These are phyloP conservation scores for Melastoma malabathricum DNA, from an alignment of 345 rosid species.

Conservation along the genomic window DNA sequence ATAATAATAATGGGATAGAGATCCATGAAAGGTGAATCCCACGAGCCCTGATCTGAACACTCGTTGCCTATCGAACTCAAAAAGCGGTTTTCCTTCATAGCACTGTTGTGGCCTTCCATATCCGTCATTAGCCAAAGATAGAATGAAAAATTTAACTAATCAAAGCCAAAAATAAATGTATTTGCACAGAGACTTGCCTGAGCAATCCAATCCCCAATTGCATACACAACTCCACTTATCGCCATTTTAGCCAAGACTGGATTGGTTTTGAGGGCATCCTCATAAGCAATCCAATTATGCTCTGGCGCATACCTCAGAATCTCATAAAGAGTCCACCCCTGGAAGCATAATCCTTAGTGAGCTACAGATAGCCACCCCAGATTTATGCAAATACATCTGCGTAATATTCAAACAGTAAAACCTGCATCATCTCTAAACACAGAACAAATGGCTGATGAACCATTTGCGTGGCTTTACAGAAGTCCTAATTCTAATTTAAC, in stretches of 20 bases:
- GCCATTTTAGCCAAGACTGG: constrained; percentile 96
- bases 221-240: constrained; percentile 79
- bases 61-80: constrained; percentile 56
- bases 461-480: too few species aligned
- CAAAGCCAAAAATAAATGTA: background rate
- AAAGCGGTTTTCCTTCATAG: constrained; percentile 67
- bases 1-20: constrained; percentile 85
- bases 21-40: constrained; percentile 90
- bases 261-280: constrained; percentile 65
- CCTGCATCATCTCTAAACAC: background rate
- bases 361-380: too few species aligned
- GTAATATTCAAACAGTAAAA: background rate
- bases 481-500: too few species aligned
- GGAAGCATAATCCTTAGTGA: too few species aligned
- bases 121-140: background rate
- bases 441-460: too few species aligned
- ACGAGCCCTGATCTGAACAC: constrained; percentile 83
- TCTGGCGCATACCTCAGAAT: constrained; percentile 67
- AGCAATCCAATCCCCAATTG: constrained; percentile 93
- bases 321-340: constrained; percentile 97
- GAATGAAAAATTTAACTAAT: background rate
- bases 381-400: constrained; percentile 1
- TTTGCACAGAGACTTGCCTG: constrained; percentile 32
- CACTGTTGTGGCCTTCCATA: constrained; percentile 35
- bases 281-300: constrained; percentile 92